Evolutionary conservation across 441 rosid genomes (phyloP), one percentile per base, ranked within the genome.

Genomic region (Hura crepitans): DNA sequence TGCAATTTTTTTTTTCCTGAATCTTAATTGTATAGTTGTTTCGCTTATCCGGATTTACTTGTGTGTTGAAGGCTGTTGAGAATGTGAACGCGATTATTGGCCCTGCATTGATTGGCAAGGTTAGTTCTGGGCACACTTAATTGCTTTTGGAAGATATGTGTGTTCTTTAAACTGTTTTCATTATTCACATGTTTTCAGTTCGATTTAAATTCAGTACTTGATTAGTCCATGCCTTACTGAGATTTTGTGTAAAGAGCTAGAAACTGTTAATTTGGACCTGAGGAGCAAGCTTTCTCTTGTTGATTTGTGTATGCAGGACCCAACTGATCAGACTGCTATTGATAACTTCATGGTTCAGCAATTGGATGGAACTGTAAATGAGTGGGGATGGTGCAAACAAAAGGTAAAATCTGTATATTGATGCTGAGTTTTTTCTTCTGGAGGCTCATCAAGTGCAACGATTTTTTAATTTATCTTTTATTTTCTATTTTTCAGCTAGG

Each of bases 341-440:
- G 99, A 95, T 62, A 88, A 86, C 72, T 81, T 74, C 78, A 90
- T 95, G 98, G 99, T 95, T 72, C 97, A 92, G 68, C 86, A 90
- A 72, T 97, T 92, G 56, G 99, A 95, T 70, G 98, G 97, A 72
- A 95, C 98, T 55, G 86, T 85, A 15, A 95, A 92, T 13, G 99
- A 92, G 80, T 95, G 99, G 98, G 99, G 98, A 31, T 95, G 99
- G 99, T 95, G 99, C 87, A 95, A 95, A 69, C 97, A 92, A 71
- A 95, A 95, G 98, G 99, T 95, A 71, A n/a, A 18, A 14, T 33
- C 65, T 12, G 18, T 20, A 2, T 3, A 28, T 39, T 23, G 27
- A 33, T 49, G 31, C 7, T 12, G 42, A 4, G 20, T 17, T 9
- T 47, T 62, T 45, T 22, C 20, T 9, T 27, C 18, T 31, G 47